Evolutionary conservation across 192 early-diverging fungal species (phyloP).

Genomic region (Coemansia sp.): DNA sequence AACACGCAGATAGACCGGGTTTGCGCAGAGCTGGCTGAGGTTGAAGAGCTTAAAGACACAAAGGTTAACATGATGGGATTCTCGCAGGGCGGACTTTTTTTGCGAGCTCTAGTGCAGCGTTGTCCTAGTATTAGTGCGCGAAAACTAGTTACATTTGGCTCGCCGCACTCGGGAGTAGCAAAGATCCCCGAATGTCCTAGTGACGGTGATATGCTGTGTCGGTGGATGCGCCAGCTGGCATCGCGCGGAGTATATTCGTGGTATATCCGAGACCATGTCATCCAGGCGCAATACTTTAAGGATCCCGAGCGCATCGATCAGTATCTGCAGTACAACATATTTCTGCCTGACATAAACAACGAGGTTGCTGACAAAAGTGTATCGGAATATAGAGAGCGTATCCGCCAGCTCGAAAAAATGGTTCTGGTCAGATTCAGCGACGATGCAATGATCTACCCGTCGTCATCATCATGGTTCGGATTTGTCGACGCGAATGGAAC

Average conservation of each 20-base stretch:
- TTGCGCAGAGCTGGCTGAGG: conserved; percentile 62
- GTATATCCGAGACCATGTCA: conserved; percentile 77
- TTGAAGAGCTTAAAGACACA: conserved; percentile 56
- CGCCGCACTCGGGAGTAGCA: conserved; percentile 78
- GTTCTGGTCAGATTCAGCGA: conserved; percentile 80
- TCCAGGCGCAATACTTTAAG: conserved; percentile 97
- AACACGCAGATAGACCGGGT: conserved; percentile 74
- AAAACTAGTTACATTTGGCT: conserved; percentile 83
- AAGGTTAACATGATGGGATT: conserved; percentile 94
- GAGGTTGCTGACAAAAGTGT: conserved; percentile 59
- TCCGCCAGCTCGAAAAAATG: conserved; percentile 66
- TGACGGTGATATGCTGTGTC: conserved; percentile 58
- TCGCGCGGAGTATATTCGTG: conserved; percentile 76
- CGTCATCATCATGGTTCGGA: conserved; percentile 69
- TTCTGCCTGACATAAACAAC: conserved; percentile 87
- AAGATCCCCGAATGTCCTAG: conserved; percentile 76
- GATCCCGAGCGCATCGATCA: conserved; percentile 59
- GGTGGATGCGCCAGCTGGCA: conserved; percentile 73
- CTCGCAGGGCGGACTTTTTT: conserved; percentile 72
- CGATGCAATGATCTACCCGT: conserved; percentile 75
- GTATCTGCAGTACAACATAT: conserved; percentile 77
- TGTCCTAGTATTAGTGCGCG: conserved; percentile 74
- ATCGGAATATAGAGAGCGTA: conserved; percentile 55
- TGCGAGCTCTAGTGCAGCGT: conserved; percentile 77
- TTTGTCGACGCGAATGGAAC: conserved; percentile 57